Evolutionary conservation across 208 protist species (phyloP).

Genomic region (Herpetomonas muscarum): DNA sequence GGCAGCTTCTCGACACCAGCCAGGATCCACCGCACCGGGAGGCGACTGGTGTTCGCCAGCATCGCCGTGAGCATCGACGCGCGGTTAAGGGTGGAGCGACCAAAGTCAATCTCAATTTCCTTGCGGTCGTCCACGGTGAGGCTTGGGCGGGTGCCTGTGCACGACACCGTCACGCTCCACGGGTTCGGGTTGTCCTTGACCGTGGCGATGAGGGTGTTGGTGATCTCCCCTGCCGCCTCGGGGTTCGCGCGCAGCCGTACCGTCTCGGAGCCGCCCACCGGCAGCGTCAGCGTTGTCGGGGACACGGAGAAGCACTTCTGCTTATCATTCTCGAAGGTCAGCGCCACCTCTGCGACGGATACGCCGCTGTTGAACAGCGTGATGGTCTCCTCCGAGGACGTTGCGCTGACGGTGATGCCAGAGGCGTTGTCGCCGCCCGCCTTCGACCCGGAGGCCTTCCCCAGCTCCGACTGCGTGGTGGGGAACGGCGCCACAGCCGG

Average conservation of each 20-base stretch:
- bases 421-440: neutral
- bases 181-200: conserved; percentile 92
- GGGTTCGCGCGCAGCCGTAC: conserved; percentile 83
- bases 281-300: conserved; percentile 70
- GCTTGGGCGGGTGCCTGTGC: conserved; percentile 77
- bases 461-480: neutral
- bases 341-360: conserved; percentile 60
- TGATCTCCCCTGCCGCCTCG: conserved; percentile 75
- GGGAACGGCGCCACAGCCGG: neutral
- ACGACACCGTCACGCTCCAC: conserved; percentile 78
- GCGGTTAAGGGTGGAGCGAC: conserved; percentile 67
- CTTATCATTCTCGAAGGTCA: conserved; percentile 81
- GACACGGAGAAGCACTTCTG: conserved; percentile 79
- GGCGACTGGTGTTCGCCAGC: conserved; percentile 67
- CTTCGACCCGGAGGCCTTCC: neutral
- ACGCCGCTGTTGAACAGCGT: conserved; percentile 90
- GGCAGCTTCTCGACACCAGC: conserved; percentile 55
- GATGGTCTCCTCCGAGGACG: conserved; percentile 49
- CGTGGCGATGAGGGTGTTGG: conserved; percentile 78
- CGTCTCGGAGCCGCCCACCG: conserved; percentile 64
- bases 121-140: conserved; percentile 77
- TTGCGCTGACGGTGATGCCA: neutral
- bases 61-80: conserved; percentile 31
- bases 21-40: conserved; percentile 80
- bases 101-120: conserved; percentile 74